phyloP scores from a whole-genome alignment of 1,284 basidiomycete genomes.

The Agroathelia rolfsii region DNA sequence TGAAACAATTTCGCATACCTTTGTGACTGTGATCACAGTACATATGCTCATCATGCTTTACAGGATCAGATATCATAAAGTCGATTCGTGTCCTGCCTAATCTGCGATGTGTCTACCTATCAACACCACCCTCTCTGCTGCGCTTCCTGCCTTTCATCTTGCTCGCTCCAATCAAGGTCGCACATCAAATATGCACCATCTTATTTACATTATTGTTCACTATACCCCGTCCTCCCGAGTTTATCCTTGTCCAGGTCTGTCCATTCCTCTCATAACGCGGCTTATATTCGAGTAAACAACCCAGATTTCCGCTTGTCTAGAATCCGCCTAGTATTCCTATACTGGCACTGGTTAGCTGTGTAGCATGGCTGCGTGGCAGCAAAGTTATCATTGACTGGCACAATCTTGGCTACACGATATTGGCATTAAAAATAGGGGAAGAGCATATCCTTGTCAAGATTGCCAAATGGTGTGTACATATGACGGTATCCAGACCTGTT shows the following conservation, averaged over 20 bases:
- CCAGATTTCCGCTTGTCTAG: too few relatives aligned
- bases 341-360: slow-evolving; percentile 75
- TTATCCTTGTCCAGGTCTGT: slow-evolving; percentile 83
- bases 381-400: slow-evolving; percentile 99
- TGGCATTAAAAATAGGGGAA: slow-evolving; percentile 72
- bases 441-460: slow-evolving; percentile 64
- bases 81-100: slow-evolving; percentile 55
- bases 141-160: slow-evolving; percentile 61
- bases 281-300: too few relatives aligned
- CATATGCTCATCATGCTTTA: too few relatives aligned
- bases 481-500: too few relatives aligned
- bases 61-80: too few relatives aligned
- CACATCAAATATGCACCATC: slow-evolving; percentile 58
- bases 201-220: slow-evolving; percentile 51
- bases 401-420: slow-evolving; percentile 91
- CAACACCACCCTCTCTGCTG: slow-evolving; percentile 52
- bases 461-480: slow-evolving; percentile 65
- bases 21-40: too few relatives aligned
- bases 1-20: too few relatives aligned
- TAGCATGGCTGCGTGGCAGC: slow-evolving; percentile 56
- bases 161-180: slow-evolving; percentile 74
- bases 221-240: slow-evolving; percentile 67
- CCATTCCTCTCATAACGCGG: not conserved
- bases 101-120: slow-evolving; percentile 58
- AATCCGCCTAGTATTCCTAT: slow-evolving; percentile 97